phyloP scores from a whole-genome alignment of 768 basidiomycete species.

The Clitopilus passeckerianus region DNA sequence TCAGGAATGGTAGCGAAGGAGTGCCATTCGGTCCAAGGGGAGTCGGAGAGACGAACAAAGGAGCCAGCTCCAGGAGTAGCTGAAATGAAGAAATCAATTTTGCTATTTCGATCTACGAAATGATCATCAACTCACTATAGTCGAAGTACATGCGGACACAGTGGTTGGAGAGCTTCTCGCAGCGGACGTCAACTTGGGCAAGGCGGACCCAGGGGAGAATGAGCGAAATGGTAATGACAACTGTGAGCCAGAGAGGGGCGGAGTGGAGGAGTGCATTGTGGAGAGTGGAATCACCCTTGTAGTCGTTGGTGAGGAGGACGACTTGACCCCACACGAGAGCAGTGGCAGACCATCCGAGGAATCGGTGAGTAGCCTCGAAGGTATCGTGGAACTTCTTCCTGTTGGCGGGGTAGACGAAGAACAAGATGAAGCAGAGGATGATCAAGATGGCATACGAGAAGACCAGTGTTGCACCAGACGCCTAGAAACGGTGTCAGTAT shows the following conservation, averaged over 20 bases:
- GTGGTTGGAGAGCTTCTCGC: constrained; percentile 50
- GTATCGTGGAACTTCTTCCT: constrained; percentile 32
- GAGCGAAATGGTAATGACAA: constrained; percentile 41
- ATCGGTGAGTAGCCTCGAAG: constrained; percentile 40
- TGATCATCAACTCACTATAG: constrained; percentile 31
- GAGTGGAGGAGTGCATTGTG: constrained; percentile 37
- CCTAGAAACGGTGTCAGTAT: background rate
- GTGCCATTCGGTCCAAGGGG: constrained; percentile 54
- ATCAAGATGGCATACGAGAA: constrained; percentile 7
- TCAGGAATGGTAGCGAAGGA: constrained; percentile 51
- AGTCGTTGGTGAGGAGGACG: constrained; percentile 49
- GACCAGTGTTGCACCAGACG: constrained; percentile 6
- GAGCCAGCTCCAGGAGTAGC: constrained; percentile 41
- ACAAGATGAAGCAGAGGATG: constrained; percentile 28
- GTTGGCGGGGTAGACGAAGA: constrained; percentile 33
- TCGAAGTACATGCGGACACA: constrained; percentile 57
- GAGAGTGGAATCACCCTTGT: constrained; percentile 32
- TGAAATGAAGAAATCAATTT: constrained; percentile 13
- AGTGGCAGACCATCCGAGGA: constrained; percentile 37
- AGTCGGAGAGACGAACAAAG: constrained; percentile 39
- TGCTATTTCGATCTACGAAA: too few relatives aligned
- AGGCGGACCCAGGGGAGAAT: constrained; percentile 58
- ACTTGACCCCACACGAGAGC: constrained; percentile 39
- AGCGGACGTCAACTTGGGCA: constrained; percentile 47
- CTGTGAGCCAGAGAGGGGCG: constrained; percentile 52